Percentiles rank a stretch among this genome's conserved stretches.
These are phyloP conservation scores for Puccinia polysora DNA, from an alignment of 1,284 basidiomycete species.

Conservation along the genomic window DNA sequence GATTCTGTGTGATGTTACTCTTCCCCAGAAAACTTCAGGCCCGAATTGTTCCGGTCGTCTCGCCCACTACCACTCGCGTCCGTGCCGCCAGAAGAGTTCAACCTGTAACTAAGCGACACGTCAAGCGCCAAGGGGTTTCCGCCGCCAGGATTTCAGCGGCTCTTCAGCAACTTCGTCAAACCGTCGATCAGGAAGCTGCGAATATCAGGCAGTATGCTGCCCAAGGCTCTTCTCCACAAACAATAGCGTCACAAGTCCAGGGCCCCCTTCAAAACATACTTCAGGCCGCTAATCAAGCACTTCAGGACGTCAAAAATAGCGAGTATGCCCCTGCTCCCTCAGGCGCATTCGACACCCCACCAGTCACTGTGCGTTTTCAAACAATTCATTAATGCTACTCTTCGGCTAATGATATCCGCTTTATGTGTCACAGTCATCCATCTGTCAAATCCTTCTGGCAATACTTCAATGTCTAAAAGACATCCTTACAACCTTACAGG, in stretches of 20 bases:
- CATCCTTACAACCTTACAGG: constrained; percentile 13
- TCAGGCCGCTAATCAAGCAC: constrained; percentile 12
- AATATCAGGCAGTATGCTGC: neutral
- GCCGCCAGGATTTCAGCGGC: constrained; percentile 1
- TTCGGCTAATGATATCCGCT: too few species aligned
- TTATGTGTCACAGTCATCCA: too few species aligned
- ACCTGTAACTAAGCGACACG: constrained; percentile 1
- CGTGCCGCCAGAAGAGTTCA: constrained; percentile 5
- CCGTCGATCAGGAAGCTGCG: neutral
- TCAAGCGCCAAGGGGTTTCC: neutral
- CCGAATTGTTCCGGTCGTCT: constrained; percentile 3
- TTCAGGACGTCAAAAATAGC: constrained; percentile 7
- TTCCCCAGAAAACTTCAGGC: constrained; percentile 11
- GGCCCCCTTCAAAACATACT: constrained; percentile 8
- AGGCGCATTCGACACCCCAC: constrained; percentile 3
- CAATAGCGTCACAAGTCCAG: neutral
- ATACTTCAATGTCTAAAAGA: constrained; percentile 5
- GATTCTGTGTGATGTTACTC: too few species aligned
- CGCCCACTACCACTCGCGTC: neutral
- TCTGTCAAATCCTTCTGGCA: neutral
- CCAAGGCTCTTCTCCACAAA: neutral
- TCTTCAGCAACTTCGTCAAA: neutral
- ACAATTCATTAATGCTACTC: too few species aligned
- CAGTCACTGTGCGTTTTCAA: neutral
- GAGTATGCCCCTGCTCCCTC: constrained; percentile 16